Evolutionary conservation across 2,329 filamentous ascomycete species (phyloP), one percentile per base, ranked within the genome.

Genomic region (Microcera coccophila): DNA sequence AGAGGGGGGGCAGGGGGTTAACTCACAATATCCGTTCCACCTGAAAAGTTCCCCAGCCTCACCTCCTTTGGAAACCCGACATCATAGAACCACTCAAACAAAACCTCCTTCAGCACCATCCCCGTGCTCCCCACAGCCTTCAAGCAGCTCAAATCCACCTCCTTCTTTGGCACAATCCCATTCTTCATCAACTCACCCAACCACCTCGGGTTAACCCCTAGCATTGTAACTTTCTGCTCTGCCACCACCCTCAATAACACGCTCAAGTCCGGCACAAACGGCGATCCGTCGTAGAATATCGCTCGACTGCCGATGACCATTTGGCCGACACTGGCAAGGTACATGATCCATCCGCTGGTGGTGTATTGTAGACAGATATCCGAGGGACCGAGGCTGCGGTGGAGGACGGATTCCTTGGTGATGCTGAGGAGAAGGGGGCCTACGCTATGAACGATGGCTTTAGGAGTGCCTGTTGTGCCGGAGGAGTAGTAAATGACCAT

Each of bases 301-400:
- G 76, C 70, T 5, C 79, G 73, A 0, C 73, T 72, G 7, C 87
- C 86, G 29, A 73, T 66, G 1, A 84, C 54, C 7, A 91, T 69
- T 4, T 73, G 69, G 16, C 73, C 70, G 0, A 87, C 70, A 28
- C 75, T 77, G 3, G 72, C 67, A 8, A 90, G 69, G 60, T 91
- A 93, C 88, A 95, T 94, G 65, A 95, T 93, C 88, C 88, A 94
- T 0, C 86, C 85, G 0, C 85, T 89, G 0, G 81, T 85, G 1
- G 81, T 80, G 58, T 75, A 80, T 61, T 81, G 76, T 44, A 81
- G 52, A 1, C 63, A 59, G 2, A 78, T 69, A 33, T 64, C 67
- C n/a, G 65, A 58, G 0, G 67, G 53, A 0, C 50, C 59, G 4
- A 65, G 43, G 20, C 69, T 66, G 36, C 75, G 70, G 56, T 80